Evolutionary conservation across 768 basidiomycete species (phyloP).

Genomic region (Lactarius hatsudake): DNA sequence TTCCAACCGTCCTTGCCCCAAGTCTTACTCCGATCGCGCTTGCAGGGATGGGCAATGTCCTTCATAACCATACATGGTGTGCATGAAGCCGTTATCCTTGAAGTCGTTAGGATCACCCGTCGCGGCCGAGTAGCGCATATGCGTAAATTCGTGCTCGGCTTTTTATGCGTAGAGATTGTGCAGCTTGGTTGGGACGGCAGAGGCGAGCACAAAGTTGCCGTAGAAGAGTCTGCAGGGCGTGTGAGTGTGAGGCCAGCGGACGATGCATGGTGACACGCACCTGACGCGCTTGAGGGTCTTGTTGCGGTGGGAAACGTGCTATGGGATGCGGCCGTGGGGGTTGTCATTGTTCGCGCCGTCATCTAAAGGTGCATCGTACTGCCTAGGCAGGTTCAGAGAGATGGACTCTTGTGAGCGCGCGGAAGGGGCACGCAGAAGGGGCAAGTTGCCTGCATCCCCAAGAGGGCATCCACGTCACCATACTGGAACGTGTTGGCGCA

Average conservation of each 20-base stretch:
- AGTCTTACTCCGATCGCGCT: conserved; percentile 81
- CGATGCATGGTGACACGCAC: conserved; percentile 39
- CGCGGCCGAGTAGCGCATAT: conserved; percentile 94
- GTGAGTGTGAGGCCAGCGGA: not conserved
- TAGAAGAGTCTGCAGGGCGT: conserved; percentile 61
- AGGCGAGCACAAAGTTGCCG: conserved; percentile 91
- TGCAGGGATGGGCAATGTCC: conserved; percentile 87
- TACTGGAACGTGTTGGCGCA: conserved; percentile 30
- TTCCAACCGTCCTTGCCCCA: conserved; percentile 99
- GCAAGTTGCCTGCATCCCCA: conserved; percentile 34
- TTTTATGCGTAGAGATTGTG: conserved; percentile 75
- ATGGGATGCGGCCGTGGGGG: conserved; percentile 87
- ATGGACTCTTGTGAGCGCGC: conserved; percentile 22
- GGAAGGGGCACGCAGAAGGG: too few species aligned
- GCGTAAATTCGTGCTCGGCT: conserved; percentile 79
- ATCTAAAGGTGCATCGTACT: conserved; percentile 39
- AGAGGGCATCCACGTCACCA: conserved; percentile 30
- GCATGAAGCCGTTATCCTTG: conserved; percentile 71
- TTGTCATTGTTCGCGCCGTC: conserved; percentile 53
- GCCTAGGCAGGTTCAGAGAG: conserved; percentile 43
- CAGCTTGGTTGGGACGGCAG: conserved; percentile 55
- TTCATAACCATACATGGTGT: conserved; percentile 88
- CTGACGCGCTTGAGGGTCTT: conserved; percentile 92
- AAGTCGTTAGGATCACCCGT: conserved; percentile 95
- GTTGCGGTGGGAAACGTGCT: conserved; percentile 73